phyloP scores from a whole-genome alignment of 495 filamentous ascomycete genomes.

The Penicillium antarcticum region DNA sequence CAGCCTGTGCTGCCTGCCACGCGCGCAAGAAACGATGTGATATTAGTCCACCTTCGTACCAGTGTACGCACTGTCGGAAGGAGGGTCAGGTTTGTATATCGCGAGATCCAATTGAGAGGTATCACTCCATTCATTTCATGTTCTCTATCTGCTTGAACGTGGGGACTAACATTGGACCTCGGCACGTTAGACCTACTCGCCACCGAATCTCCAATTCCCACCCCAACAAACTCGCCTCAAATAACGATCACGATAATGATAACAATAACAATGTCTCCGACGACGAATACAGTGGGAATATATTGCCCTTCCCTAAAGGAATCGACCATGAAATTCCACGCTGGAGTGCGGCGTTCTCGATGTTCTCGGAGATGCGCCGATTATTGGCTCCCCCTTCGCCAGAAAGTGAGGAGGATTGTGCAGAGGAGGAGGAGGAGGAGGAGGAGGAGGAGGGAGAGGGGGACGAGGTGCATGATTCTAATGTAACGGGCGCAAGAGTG shows the following conservation, averaged over 20 bases:
- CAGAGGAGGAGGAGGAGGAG: no score
- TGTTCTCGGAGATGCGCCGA: slow-evolving; percentile 9
- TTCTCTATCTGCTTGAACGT: background rate
- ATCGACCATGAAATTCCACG: slow-evolving; percentile 13
- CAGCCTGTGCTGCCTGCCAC: slow-evolving; percentile 10
- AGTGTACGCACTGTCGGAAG: slow-evolving; percentile 12
- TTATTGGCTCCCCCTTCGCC: slow-evolving; percentile 9
- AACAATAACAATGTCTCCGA: background rate
- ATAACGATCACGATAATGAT: background rate
- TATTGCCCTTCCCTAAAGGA: background rate
- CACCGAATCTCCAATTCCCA: background rate
- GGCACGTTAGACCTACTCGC: background rate
- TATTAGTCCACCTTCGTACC: background rate
- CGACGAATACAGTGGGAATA: background rate
- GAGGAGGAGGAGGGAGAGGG: no score
- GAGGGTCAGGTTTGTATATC: slow-evolving; percentile 12
- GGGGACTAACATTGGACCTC: no score
- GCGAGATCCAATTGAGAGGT: slow-evolving; percentile 10
- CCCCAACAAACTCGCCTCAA: background rate
- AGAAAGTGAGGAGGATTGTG: background rate
- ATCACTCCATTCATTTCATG: background rate
- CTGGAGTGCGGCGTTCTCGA: slow-evolving; percentile 9
- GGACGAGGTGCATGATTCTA: no score
- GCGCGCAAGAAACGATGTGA: slow-evolving; percentile 18
- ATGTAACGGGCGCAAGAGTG: background rate